Conservation (phyloP, 2,329 filamentous ascomycete genomes). For the Curvularia hawaiiensis region DNA sequence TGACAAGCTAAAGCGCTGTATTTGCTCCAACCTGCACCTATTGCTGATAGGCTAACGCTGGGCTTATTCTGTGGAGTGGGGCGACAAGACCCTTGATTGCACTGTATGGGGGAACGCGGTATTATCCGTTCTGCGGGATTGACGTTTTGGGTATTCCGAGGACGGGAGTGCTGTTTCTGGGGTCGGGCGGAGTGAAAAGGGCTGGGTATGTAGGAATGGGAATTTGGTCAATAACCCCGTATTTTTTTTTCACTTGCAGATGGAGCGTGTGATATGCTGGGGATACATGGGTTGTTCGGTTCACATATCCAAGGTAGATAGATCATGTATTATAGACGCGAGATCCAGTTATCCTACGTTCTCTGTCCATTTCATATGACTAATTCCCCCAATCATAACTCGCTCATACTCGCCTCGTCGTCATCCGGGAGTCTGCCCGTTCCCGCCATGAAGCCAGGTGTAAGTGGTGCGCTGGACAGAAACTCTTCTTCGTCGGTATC, state of each 20-base stretch:
- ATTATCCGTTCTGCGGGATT: too few relatives aligned
- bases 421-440: slow-evolving; percentile 31
- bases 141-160: too few relatives aligned
- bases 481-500: slow-evolving; percentile 49
- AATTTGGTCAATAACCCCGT: too few relatives aligned
- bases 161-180: too few relatives aligned
- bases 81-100: too few relatives aligned
- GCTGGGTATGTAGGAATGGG: background rate
- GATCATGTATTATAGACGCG: background rate
- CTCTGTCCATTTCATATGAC: background rate
- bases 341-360: background rate
- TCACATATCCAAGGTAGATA: background rate
- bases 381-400: background rate
- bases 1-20: too few relatives aligned
- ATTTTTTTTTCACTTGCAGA: background rate
- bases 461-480: slow-evolving; percentile 47
- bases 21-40: too few relatives aligned
- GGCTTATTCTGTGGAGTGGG: too few relatives aligned
- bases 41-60: too few relatives aligned
- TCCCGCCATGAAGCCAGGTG: slow-evolving; percentile 31
- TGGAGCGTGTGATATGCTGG: background rate
- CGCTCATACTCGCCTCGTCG: slow-evolving; percentile 20
- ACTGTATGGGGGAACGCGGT: too few relatives aligned
- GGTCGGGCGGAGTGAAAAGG: too few relatives aligned
- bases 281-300: background rate